Evolutionary conservation across 2,329 filamentous ascomycete species (phyloP).

Genomic region (Madurella mycetomatis): DNA sequence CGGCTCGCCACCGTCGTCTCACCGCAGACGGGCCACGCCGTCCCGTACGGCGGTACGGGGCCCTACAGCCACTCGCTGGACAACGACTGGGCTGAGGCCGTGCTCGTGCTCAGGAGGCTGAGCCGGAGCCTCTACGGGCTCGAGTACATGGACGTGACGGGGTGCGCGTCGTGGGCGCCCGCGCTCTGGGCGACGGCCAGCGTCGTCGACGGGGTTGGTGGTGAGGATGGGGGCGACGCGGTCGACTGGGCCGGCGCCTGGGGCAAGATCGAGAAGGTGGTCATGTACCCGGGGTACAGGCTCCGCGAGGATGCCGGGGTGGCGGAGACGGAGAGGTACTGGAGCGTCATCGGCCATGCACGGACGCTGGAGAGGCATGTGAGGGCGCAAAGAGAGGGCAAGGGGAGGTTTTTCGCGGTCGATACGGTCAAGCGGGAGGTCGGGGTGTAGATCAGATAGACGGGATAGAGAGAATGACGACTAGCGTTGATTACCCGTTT

Average conservation of each 20-base stretch:
- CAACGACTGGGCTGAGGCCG: slow-evolving; percentile 56
- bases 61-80: slow-evolving; percentile 56
- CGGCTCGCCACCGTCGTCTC: slow-evolving; percentile 44
- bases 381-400: slow-evolving; percentile 41
- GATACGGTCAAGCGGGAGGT: slow-evolving; percentile 12
- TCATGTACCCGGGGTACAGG: slow-evolving; percentile 43
- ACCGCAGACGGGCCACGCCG: slow-evolving; percentile 35
- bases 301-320: slow-evolving; percentile 23
- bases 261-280: slow-evolving; percentile 47
- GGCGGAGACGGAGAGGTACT: slow-evolving; percentile 19
- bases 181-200: slow-evolving; percentile 42
- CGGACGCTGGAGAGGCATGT: slow-evolving; percentile 46
- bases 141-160: slow-evolving; percentile 58
- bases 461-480: too few relatives aligned
- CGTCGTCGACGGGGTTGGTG: slow-evolving; percentile 21
- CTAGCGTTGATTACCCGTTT: too few relatives aligned
- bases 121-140: slow-evolving; percentile 53
- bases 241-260: slow-evolving; percentile 53
- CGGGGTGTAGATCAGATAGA: neutral
- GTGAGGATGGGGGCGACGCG: slow-evolving; percentile 30
- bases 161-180: slow-evolving; percentile 52
- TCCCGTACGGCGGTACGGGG: slow-evolving; percentile 53
- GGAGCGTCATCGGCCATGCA: slow-evolving; percentile 37
- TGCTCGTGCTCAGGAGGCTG: slow-evolving; percentile 51
- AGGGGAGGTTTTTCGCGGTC: slow-evolving; percentile 46